Evolutionary conservation across 129 eudicot species (phyloP).

Genomic region (sunflower (Helianthus annuus)): DNA sequence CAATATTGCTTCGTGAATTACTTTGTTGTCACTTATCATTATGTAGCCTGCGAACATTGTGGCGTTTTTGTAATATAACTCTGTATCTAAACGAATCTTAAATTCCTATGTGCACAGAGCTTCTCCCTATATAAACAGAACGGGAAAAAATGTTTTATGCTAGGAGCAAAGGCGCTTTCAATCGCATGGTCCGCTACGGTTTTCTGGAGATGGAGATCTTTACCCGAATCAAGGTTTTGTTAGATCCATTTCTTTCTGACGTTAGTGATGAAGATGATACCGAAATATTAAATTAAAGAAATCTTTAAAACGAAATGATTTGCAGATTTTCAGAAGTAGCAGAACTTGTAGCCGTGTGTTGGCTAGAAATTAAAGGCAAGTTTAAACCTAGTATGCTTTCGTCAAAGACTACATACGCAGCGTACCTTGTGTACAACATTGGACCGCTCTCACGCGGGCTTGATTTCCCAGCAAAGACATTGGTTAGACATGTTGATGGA

Average conservation of each 20-base stretch:
- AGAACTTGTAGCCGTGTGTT: constrained; percentile 40
- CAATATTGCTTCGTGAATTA: no score
- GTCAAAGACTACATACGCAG: constrained; percentile 42
- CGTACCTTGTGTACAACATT: constrained; percentile 51
- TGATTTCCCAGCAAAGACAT: constrained; percentile 27
- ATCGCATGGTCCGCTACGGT: constrained; percentile 34
- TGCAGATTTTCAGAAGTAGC: constrained; percentile 63
- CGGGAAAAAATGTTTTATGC: constrained; percentile 47
- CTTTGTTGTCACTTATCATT: no score
- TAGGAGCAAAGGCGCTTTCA: constrained; percentile 42
- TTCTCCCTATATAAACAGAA: constrained; percentile 32
- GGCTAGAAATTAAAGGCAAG: constrained; percentile 51
- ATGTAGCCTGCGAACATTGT: not conserved
- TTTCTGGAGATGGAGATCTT: constrained; percentile 41
- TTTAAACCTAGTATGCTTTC: constrained; percentile 44
- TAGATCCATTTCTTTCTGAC: not conserved
- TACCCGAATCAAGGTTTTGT: constrained; percentile 43
- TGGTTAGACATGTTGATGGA: constrained; percentile 23
- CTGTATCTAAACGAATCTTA: constrained; percentile 2
- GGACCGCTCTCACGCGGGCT: constrained; percentile 30
- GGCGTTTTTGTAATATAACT: not conserved
- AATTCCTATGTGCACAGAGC: constrained; percentile 36
- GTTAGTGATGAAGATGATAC: not conserved
- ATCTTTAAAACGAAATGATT: not conserved
- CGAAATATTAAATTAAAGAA: not conserved